Conservation (phyloP, 2,329 filamentous ascomycete genomes). For the Pseudogymnoascus sp. region DNA sequence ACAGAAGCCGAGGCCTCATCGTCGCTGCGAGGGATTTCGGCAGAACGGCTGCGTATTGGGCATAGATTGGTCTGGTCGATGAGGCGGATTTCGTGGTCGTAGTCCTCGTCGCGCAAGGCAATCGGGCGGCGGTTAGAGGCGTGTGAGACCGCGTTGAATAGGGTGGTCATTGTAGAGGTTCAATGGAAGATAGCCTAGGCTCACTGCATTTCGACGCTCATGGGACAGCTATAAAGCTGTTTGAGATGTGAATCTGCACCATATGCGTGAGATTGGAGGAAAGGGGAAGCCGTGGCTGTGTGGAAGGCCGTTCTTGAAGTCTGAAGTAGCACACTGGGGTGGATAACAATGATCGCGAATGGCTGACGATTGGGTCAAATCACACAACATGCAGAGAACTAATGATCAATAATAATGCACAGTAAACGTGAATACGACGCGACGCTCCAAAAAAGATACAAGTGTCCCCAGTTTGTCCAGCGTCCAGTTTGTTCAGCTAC, state of each 20-base stretch:
- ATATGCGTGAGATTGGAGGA: not conserved
- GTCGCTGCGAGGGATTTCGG: not conserved
- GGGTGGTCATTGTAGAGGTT: constrained; percentile 15
- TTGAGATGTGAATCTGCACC: not conserved
- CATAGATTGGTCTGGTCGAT: constrained; percentile 39
- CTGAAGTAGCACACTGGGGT: not conserved
- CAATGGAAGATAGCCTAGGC: not conserved
- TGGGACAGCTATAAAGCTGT: not conserved
- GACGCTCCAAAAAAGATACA: not conserved
- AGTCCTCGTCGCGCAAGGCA: constrained; percentile 50
- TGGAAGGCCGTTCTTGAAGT: not conserved
- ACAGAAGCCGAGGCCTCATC: not conserved
- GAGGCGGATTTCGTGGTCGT: constrained; percentile 64
- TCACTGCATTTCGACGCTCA: not conserved
- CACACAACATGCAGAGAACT: not conserved
- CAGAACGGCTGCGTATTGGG: constrained; percentile 17
- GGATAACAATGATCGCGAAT: not conserved
- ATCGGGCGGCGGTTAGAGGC: constrained; percentile 40
- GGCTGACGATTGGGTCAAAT: not conserved
- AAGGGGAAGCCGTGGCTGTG: not conserved
- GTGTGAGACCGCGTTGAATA: constrained; percentile 17
- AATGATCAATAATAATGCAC: not conserved
- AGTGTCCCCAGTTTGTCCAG: not conserved
- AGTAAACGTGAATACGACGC: not conserved
- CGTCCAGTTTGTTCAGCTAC: not conserved